Conservation (phyloP, 257 asterid genomes). For the Linaria vulgaris region DNA sequence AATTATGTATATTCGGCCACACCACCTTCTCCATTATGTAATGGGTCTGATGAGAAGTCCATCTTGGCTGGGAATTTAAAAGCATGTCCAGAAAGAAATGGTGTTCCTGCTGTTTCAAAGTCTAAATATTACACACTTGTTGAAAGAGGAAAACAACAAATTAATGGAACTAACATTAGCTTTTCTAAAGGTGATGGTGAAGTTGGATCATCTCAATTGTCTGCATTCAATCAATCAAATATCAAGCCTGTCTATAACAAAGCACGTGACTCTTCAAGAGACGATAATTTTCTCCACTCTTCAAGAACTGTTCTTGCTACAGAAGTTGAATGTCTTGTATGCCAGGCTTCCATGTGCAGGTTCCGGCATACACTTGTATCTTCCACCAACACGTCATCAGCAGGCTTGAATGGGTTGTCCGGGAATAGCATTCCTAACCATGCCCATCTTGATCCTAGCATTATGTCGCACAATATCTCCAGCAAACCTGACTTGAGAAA, state of each 20-base stretch:
- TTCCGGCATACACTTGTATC: slow-evolving; percentile 71
- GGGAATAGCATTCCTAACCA: slow-evolving; percentile 54
- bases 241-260: slow-evolving; percentile 42
- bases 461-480: slow-evolving; percentile 55
- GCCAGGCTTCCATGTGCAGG: slow-evolving; percentile 95
- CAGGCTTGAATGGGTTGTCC: slow-evolving; percentile 59
- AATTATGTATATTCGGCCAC: slow-evolving; percentile 88
- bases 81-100: slow-evolving; percentile 50
- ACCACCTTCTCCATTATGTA: slow-evolving; percentile 73
- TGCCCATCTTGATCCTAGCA: slow-evolving; percentile 62
- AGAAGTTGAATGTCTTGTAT: slow-evolving; percentile 79
- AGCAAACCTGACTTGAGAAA: slow-evolving; percentile 70
- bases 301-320: slow-evolving; percentile 77
- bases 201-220: slow-evolving; percentile 46
- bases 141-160: slow-evolving; percentile 54
- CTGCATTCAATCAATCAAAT: slow-evolving; percentile 47
- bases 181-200: slow-evolving; percentile 45
- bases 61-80: slow-evolving; percentile 45
- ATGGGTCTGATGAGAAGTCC: slow-evolving; percentile 73
- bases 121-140: slow-evolving; percentile 67
- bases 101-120: slow-evolving; percentile 39
- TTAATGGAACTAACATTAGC: slow-evolving; percentile 43
- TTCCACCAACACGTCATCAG: slow-evolving; percentile 46
- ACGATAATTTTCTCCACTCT: slow-evolving; percentile 55
- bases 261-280: slow-evolving; percentile 48